Evolutionary conservation across 2,329 filamentous ascomycete genomes (phyloP), one percentile per base, ranked within the genome.

Genomic region (Septoria linicola): DNA sequence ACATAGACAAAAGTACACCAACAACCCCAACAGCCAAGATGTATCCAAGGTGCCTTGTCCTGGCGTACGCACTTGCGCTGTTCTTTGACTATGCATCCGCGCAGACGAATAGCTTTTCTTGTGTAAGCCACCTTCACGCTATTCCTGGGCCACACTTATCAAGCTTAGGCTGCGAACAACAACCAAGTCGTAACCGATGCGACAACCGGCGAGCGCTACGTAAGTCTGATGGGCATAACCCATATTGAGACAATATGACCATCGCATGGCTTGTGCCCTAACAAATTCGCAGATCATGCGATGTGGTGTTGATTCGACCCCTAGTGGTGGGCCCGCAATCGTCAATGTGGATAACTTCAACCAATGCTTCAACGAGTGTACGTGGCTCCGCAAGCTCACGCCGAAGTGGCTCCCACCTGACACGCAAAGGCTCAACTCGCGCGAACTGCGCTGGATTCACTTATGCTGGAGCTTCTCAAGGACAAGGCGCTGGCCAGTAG

Each of bases 341-440:
- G 8, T 8, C n/a, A 2, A 3, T 19, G 17, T 37, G 4, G 7
- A 16, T n/a, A 14, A 17, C n/a, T 44, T 35, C 20, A 37, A 27
- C 7, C 23, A 39, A 2, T 41, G 47, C 30, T 50, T 50, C 40
- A 30, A 39, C 14, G n/a, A 4, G n/a, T 50, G 47, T 37, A 41
- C 8, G 46, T 19, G 4, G n/a, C 11, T 16, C 10, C 5, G 3
- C 23, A 5, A 36, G 5, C 10, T 25, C 5, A 16, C 2, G n/a
- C n/a, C n/a, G n/a, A 6, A 8, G n/a, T 17, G 11, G 6, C 30
- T n/a, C n/a, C 11, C 13, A 4, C 13, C 36, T 49, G 27, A 21
- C 25, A 34, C 37, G 4, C 17, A 20, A 11, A 14, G 39, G 31
- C 14, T 14, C 11, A 1, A 19, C 14, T 2, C 19, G 30, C 34